A percentile compares a stretch with the other conserved stretches of the same genome.
These are phyloP conservation scores for Phialocephala sp. DNA, from an alignment of 2,329 filamentous ascomycete species.

Conservation along the genomic window DNA sequence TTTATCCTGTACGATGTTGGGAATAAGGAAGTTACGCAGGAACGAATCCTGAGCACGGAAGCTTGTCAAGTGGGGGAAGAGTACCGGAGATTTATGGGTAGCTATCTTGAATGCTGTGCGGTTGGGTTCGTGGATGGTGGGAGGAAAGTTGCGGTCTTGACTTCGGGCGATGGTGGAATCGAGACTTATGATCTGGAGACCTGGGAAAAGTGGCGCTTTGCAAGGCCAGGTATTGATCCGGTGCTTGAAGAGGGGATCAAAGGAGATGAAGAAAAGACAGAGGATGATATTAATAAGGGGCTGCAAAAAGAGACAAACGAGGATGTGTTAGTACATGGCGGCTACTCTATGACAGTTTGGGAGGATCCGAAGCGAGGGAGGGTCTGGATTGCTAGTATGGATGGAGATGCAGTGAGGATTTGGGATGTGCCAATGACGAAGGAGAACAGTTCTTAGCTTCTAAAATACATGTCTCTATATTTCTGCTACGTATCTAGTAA, in stretches of 20 bases:
- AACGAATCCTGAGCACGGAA: slow-evolving; percentile 18
- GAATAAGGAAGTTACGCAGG: slow-evolving; percentile 18
- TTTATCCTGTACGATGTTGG: slow-evolving; percentile 16
- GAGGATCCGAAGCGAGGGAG: slow-evolving; percentile 17
- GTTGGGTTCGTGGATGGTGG: slow-evolving; percentile 21
- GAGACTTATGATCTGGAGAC: slow-evolving; percentile 25
- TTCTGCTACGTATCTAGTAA: too few species aligned
- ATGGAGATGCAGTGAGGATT: slow-evolving; percentile 24
- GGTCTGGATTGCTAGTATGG: slow-evolving; percentile 21
- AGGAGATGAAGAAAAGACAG: not conserved
- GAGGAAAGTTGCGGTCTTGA: slow-evolving; percentile 22
- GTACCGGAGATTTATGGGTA: not conserved
- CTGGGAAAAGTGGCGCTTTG: slow-evolving; percentile 24
- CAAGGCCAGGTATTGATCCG: slow-evolving; percentile 20
- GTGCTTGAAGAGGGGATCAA: not conserved
- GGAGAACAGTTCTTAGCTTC: not conserved
- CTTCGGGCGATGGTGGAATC: slow-evolving; percentile 20
- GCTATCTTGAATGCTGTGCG: slow-evolving; percentile 17
- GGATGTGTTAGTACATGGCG: slow-evolving; percentile 10
- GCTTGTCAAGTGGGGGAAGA: slow-evolving; percentile 3
- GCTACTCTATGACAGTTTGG: slow-evolving; percentile 21
- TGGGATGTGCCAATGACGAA: slow-evolving; percentile 23
- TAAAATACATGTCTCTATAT: too few species aligned
- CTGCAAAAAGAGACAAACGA: not conserved
- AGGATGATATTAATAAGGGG: not conserved